Base-by-base conservation (phyloP, 1,139 yeast genomes). In the Kluyveromyces sp. region DNA sequence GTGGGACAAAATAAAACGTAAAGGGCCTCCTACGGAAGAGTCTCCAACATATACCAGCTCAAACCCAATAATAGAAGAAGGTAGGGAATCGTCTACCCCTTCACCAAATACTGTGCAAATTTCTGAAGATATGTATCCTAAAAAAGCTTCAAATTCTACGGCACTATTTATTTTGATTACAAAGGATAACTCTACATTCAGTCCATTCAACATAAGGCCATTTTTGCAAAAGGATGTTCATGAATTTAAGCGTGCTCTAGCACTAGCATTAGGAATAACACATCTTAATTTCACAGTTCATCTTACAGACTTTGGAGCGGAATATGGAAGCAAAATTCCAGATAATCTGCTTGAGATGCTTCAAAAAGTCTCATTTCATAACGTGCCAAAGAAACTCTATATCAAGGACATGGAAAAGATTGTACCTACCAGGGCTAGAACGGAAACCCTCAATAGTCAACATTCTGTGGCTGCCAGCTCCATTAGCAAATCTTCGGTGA, bases 241-340 rank as follows among this genome's bases (percentile, higher is more conserved):
- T 0, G 68, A 66, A 2, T 63, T 79, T 34, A 73, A 71, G 49
- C 66, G 61, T 2, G 53, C 60, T 4, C 51, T 82, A 10, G 64
- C 72, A 1, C 61, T 66, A 1, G 67, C 67, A 3, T 59, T 81
- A 26, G 73, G 68, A 5, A 57, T 80, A 25, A 63, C 69, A 4
- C 68, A 71, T 8, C 63, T 58, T 4, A 77, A 76, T 0, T 65
- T 78, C 32, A 65, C 79, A 0, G 70, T 82, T 41, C 89, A 83
- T 56, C 65, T 88, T 52, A 85, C 95, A 0, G 95, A 88, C 41
- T 79, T 81, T 60, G 78, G 79, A 15, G 73, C 81, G 42, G 71
- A 70, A 3, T 77, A 78, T 40, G 96, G 96, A 4, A 77, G 71
- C 3, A 72, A 81, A 0, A 64, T 89, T 25, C 73, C 72, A 42